phyloP scores from a whole-genome alignment of 345 rosid genomes.

The sweet orange (Citrus sinensis) region DNA sequence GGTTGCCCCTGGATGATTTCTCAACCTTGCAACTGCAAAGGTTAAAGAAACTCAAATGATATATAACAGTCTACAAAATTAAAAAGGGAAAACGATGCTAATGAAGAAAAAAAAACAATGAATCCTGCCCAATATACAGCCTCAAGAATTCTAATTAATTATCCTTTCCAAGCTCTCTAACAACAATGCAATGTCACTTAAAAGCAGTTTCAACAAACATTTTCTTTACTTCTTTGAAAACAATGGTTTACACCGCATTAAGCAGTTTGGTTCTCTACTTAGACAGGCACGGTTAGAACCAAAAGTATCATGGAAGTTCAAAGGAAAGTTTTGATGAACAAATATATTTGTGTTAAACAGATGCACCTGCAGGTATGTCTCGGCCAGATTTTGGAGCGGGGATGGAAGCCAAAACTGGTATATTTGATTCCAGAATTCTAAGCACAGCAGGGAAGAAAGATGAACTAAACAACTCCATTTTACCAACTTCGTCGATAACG shows the following conservation, averaged over 20 bases:
- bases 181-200: neutral
- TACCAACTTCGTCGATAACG: conserved; percentile 73
- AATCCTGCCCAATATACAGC: neutral
- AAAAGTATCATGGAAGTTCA: neutral
- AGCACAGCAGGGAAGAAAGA: conserved; percentile 66
- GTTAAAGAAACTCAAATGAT: neutral
- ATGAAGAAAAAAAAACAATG: neutral
- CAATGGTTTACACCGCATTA: neutral
- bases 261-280: neutral
- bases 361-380: conserved; percentile 59
- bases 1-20: conserved; percentile 53
- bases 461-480: conserved; percentile 72
- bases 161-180: neutral
- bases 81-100: neutral
- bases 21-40: conserved; percentile 58
- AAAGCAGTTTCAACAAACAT: neutral
- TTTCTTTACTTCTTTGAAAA: neutral
- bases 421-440: conserved; percentile 50
- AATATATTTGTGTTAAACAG: neutral
- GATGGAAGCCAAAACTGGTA: conserved; percentile 57
- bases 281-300: neutral
- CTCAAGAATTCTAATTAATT: neutral
- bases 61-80: neutral
- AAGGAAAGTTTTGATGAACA: neutral
- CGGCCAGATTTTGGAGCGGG: conserved; percentile 57